These are phyloP conservation scores for Henckelia pumila DNA, from an alignment of 257 asterid species.

Conservation along the genomic window DNA sequence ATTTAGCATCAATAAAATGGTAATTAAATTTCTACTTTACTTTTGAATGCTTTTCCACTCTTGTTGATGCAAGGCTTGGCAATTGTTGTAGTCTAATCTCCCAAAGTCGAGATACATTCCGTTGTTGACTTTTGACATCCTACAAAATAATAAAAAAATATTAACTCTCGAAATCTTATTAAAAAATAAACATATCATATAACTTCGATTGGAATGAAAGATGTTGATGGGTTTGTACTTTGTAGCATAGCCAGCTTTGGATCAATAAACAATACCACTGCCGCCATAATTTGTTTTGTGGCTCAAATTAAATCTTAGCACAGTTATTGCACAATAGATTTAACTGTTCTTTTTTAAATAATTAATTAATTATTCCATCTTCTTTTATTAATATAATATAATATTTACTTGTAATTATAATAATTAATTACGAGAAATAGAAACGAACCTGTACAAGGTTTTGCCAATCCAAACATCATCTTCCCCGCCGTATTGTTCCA, in stretches of 20 bases:
- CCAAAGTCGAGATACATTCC: constrained; percentile 67
- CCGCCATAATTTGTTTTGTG: constrained; percentile 20
- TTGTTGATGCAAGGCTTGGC: constrained; percentile 59
- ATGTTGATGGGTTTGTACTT: too few relatives aligned
- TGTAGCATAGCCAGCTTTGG: too few relatives aligned
- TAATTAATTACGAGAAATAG: neutral
- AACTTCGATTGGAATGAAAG: too few relatives aligned
- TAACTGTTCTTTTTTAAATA: too few relatives aligned
- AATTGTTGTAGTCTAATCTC: constrained; percentile 63
- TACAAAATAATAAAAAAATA: constrained; percentile 13
- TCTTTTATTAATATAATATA: neutral
- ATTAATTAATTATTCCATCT: too few relatives aligned
- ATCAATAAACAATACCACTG: neutral
- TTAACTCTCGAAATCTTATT: neutral
- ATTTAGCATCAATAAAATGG: neutral
- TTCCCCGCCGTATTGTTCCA: constrained; percentile 82
- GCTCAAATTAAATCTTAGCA: too few relatives aligned
- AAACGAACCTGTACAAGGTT: constrained; percentile 66
- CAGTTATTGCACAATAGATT: too few relatives aligned
- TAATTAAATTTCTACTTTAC: constrained; percentile 50
- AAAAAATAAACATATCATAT: too few relatives aligned
- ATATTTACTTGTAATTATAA: neutral
- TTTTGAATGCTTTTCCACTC: constrained; percentile 72
- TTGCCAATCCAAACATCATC: constrained; percentile 98
- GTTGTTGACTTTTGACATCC: constrained; percentile 79